Evolutionary conservation across 495 filamentous ascomycete genomes (phyloP).

Genomic region (Penicillium cataractarum): DNA sequence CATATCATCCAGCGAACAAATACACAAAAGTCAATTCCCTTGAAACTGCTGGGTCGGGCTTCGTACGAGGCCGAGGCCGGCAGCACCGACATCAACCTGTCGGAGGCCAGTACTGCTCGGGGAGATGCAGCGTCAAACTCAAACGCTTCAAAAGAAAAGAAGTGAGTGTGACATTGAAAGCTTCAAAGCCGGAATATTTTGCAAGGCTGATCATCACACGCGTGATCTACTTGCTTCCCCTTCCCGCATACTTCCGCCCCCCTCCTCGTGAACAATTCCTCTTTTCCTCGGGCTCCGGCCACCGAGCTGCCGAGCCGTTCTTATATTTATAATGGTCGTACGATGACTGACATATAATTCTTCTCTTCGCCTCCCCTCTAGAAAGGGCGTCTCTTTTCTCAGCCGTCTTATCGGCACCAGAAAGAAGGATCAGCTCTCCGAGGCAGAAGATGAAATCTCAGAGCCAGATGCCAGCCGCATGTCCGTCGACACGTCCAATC

Average conservation of each 20-base stretch:
- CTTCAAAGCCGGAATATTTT: not conserved
- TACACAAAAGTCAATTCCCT: constrained; percentile 69
- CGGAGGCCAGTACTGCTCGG: constrained; percentile 40
- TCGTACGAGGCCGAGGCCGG: constrained; percentile 57
- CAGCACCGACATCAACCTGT: constrained; percentile 48
- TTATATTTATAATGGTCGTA: not conserved
- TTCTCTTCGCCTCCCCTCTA: constrained; percentile 32
- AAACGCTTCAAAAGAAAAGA: constrained; percentile 65
- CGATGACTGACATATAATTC: constrained; percentile 4
- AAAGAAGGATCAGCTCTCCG: constrained; percentile 61
- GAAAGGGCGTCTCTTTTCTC: constrained; percentile 88
- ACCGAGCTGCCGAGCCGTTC: not conserved
- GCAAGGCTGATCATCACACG: not conserved
- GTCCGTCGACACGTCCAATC: constrained; percentile 76
- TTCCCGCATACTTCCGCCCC: constrained; percentile 8
- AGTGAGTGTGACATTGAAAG: constrained; percentile 50
- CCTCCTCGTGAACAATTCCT: constrained; percentile 6
- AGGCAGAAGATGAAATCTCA: constrained; percentile 68
- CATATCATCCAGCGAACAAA: constrained; percentile 85
- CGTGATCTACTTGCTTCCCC: constrained; percentile 5
- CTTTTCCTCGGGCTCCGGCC: not conserved
- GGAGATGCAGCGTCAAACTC: constrained; percentile 47
- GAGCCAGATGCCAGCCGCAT: constrained; percentile 72
- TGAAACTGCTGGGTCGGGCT: constrained; percentile 63
- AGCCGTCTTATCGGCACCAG: constrained; percentile 84